Base-by-base conservation (phyloP, 768 basidiomycete species). In the Pleurotus pulmonarius region DNA sequence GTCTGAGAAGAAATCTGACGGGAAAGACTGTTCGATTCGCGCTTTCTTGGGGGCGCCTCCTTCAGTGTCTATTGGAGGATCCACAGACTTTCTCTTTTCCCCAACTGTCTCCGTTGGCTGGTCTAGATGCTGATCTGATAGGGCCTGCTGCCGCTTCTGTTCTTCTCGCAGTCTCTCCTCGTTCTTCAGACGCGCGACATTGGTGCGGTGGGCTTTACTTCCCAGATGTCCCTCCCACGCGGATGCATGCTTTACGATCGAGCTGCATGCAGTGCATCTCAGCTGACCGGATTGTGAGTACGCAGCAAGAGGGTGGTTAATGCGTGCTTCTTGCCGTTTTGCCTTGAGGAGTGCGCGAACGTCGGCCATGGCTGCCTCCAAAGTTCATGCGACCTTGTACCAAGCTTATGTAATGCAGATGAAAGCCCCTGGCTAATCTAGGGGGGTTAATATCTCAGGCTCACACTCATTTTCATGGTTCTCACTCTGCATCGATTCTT, bases 141-240 rank as follows among this genome's bases (percentile, higher is more conserved):
- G 72, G 46, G 72, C 73, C 43, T 70, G 65, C 58, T 56, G 58
- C 54, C 60, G 59, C 58, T 66, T 69, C 58, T 70, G 57, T 56
- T 72, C 74, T 63, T 73, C 75, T 54, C 67, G 72, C 37, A 61
- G 61, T 53, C 67, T 71, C 57, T 86, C 82, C 61, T 85, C 79
- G 64, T 85, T 83, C 59, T 76, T 81, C 44, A 85, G 64, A 15
- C 81, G 80, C 9, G 77, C 75, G 15, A 86, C 83, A 63, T 83
- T 86, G 40, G 76, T 85, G 34, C 91, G 83, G 66, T 94, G 91
- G 1, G 70, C 70, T 71, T 93, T 93, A 72, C 87, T 90, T 11
- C 87, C 90, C 16, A 94, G 67, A 70, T 94, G 91, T 18, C 91
- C 90, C 58, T 91, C 85, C 91, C 91, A 94, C n/a, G 88, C 87